Conservation (phyloP, 208 protist genomes). For the Perkinsela sp. region DNA sequence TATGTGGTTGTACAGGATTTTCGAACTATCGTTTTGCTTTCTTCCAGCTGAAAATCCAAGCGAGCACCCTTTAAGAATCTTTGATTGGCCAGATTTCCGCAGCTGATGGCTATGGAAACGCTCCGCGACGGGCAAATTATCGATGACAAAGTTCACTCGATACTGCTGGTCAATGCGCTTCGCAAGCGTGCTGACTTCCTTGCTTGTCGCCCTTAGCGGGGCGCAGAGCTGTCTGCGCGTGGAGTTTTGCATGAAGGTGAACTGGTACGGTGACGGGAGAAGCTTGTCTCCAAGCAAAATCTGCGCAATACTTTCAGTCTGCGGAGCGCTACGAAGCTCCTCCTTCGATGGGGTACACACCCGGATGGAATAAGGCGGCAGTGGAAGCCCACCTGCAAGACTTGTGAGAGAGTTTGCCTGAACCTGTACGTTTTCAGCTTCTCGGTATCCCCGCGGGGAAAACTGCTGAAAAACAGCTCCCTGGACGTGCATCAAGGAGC, state of each 20-base stretch:
- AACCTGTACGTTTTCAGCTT: constrained; percentile 6
- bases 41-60: constrained; percentile 5
- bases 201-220: constrained; percentile 4
- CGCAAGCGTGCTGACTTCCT: constrained; percentile 7
- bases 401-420: constrained; percentile 66
- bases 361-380: constrained; percentile 65
- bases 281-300: constrained; percentile 73
- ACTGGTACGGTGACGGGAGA: constrained; percentile 53
- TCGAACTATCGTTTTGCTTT: neutral
- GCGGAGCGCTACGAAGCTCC: constrained; percentile 7
- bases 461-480: neutral
- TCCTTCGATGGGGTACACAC: constrained; percentile 32
- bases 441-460: constrained; percentile 5
- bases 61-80: constrained; percentile 7
- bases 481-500: no score
- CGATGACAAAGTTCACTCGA: constrained; percentile 25
- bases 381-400: constrained; percentile 52
- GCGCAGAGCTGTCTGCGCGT: constrained; percentile 14
- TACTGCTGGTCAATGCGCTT: constrained; percentile 20
- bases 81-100: neutral
- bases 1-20: constrained; percentile 26
- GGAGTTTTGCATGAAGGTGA: constrained; percentile 26
- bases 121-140: constrained; percentile 17
- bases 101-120: neutral
- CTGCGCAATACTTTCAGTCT: constrained; percentile 67